Base-by-base conservation (phyloP, 208 protist genomes). In the Herpetomonas samuelpessoai region DNA sequence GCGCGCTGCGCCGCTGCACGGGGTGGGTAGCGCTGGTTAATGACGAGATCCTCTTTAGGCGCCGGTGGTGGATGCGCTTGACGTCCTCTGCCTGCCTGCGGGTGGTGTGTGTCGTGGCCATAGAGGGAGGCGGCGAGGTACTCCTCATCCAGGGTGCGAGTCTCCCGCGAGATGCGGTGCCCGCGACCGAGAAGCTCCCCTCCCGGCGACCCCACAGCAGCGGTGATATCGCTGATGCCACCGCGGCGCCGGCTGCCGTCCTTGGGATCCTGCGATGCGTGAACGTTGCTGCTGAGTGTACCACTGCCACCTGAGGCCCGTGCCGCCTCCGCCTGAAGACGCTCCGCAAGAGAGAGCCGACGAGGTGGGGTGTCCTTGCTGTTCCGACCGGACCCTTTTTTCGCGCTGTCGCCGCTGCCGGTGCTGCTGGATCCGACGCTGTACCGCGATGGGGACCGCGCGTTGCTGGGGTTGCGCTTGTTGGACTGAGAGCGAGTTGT, bases 161-260 rank as follows among this genome's bases (percentile, higher is more conserved):
- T 28, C n/a, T 57, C 28, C 18, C 74, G 69, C 7, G 65, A 60
- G 28, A 80, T 44, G n/a, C 79, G 74, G 56, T 66, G 77, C 3
- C 79, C 79, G 16, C 79, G 65, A 3, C 79, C 79, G 9, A 86
- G 61, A 6, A 64, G 62, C 65, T 83, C 72, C n/a, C n/a, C n/a
- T n/a, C n/a, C n/a, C n/a, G n/a, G n/a, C n/a, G n/a, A n/a, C n/a
- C n/a, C n/a, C n/a, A n/a, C n/a, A n/a, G n/a, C n/a, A n/a, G n/a
- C n/a, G n/a, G n/a, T n/a, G n/a, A n/a, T n/a, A n/a, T n/a, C n/a
- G n/a, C n/a, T n/a, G n/a, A n/a, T n/a, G n/a, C n/a, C n/a, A n/a
- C n/a, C n/a, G n/a, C n/a, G n/a, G n/a, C n/a, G n/a, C n/a, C n/a
- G n/a, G n/a, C n/a, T n/a, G n/a, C n/a, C n/a, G n/a, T n/a, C n/a